A percentile compares a stretch with the other conserved stretches of the same genome.
Conservation (phyloP, 2,329 filamentous ascomycete species). For the Pestalotiopsis sp. region DNA sequence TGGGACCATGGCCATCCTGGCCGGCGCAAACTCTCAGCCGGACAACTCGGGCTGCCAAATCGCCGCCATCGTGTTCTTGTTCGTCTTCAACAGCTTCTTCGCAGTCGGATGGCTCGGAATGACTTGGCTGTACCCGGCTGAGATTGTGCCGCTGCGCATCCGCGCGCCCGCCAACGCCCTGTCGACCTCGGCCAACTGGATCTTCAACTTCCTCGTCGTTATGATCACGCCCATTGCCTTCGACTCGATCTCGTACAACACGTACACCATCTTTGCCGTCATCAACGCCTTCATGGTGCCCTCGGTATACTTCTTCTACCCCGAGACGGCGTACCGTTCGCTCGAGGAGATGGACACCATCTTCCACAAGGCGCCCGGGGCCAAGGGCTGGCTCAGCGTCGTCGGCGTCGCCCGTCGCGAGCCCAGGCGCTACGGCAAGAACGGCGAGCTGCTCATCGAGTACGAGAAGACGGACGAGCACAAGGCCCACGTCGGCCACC, state of each 20-base stretch:
- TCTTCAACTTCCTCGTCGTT: constrained; percentile 64
- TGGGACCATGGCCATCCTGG: constrained; percentile 64
- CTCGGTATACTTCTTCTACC: constrained; percentile 61
- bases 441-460: constrained; percentile 56
- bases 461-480: constrained; percentile 43
- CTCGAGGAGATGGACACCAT: constrained; percentile 69
- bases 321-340: constrained; percentile 63
- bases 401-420: constrained; percentile 45
- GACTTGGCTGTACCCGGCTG: constrained; percentile 60
- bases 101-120: constrained; percentile 53
- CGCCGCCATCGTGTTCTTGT: constrained; percentile 40
- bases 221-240: constrained; percentile 64
- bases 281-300: constrained; percentile 64
- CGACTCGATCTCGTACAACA: constrained; percentile 56
- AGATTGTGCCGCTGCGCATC: constrained; percentile 53
- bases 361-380: constrained; percentile 56
- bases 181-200: constrained; percentile 53
- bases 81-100: constrained; percentile 55
- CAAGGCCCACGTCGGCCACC: constrained; percentile 22
- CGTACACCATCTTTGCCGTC: constrained; percentile 66
- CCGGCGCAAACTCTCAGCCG: constrained; percentile 38
- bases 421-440: constrained; percentile 57
- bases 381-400: constrained; percentile 38
- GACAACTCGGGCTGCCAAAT: constrained; percentile 27
- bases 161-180: constrained; percentile 59